Base-by-base conservation (phyloP, 192 early-diverging fungal species). In the Coemansia sp. region DNA sequence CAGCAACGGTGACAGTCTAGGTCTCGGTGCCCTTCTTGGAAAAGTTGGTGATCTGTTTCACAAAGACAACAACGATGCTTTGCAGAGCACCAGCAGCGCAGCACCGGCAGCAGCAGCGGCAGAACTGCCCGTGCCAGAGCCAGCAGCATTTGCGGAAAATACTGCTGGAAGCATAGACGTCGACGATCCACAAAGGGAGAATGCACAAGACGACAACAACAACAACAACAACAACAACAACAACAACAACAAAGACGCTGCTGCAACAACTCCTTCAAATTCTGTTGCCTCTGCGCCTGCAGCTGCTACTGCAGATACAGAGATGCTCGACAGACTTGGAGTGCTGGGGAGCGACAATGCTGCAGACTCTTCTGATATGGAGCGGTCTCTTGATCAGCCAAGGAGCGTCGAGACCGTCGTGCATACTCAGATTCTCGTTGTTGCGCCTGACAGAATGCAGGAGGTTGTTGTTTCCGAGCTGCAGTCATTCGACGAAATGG, bases 351-450 rank as follows among this genome's bases (percentile, higher is more conserved):
- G 26, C 8, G 51, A 54, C 22, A 22, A 8, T 21, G 13, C 51
- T 11, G 9, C 19, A 22, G 22, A 10, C 15, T 26, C 43, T n/a
- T 41, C 42, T 43, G 51, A 6, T 11, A 51, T 21, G 18, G 42
- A 47, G 10, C 19, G 55, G 51, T 37, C 32, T 1, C 32, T 41
- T 32, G 46, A 55, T 37, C 36, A 22, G 36, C 42, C 65, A 19
- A 40, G 54, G 15, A 58, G 65, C 55, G 42, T 26, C 13, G 65
- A 68, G 21, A 68, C 66, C n/a, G 58, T 68, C 8, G 45, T 68
- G 12, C 66, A 41, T 16, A 68, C 66, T 36, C 66, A 68, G 58
- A 60, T 68, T 49, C 45, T 68, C 12, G 66, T 68, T 11, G 66
- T 68, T 46, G 66, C 66, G 5, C 58, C 66, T 36, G 66, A 59